phyloP scores from a whole-genome alignment of 2,329 filamentous ascomycete species.

The Aureobasidium sp. region DNA sequence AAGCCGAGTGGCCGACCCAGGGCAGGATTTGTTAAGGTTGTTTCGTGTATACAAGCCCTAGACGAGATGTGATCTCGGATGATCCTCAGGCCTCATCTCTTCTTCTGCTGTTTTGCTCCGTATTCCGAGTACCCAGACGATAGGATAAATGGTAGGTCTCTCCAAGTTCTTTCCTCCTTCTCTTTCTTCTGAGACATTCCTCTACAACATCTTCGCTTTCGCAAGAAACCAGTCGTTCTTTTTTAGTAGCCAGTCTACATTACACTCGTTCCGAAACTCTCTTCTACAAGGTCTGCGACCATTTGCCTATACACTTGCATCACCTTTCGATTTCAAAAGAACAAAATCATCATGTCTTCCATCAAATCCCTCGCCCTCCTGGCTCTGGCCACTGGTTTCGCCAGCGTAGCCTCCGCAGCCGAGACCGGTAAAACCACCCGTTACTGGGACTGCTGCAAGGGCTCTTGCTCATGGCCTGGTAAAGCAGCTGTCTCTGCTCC shows the following conservation, averaged over 20 bases:
- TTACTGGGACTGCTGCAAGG: slow-evolving; percentile 61
- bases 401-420: slow-evolving; percentile 17
- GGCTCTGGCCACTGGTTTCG: slow-evolving; percentile 19
- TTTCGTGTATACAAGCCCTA: slow-evolving; percentile 9
- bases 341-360: slow-evolving; percentile 9
- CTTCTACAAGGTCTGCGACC: slow-evolving; percentile 8
- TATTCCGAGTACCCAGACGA: not conserved
- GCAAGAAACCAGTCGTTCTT: slow-evolving; percentile 3
- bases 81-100: not conserved
- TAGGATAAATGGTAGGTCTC: not conserved
- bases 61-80: not conserved
- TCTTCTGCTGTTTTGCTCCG: not conserved
- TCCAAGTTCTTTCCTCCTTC: not conserved
- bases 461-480: slow-evolving; percentile 52
- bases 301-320: not conserved
- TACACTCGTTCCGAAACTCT: not conserved
- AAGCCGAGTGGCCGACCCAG: not conserved
- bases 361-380: slow-evolving; percentile 18
- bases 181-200: not conserved
- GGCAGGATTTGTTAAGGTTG: not conserved
- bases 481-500: slow-evolving; percentile 47
- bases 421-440: slow-evolving; percentile 28
- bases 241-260: not conserved
- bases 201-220: not conserved
- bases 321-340: not conserved